These are phyloP conservation scores for Sequoiadendron giganteum DNA, from an alignment of 75 land plant species.

Conservation along the genomic window DNA sequence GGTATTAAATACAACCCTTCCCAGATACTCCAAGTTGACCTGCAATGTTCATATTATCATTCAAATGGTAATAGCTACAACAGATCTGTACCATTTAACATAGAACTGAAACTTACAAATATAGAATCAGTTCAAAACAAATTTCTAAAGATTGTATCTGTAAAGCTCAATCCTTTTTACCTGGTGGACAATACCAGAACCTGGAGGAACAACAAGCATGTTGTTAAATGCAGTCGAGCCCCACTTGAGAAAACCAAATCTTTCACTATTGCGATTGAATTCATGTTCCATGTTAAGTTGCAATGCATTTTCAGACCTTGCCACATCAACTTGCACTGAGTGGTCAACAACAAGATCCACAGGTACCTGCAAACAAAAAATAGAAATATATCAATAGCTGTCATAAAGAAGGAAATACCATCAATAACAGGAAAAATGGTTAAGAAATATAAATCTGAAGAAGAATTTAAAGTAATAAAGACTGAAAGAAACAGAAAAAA, in stretches of 20 bases:
- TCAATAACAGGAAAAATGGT: slow-evolving; percentile 20
- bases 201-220: slow-evolving; percentile 97
- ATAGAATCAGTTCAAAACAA: not conserved
- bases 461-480: not conserved
- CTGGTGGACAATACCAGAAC: slow-evolving; percentile 96
- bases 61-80: not conserved
- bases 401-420: slow-evolving; percentile 1
- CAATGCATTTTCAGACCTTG: slow-evolving; percentile 72
- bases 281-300: slow-evolving; percentile 79
- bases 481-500: not conserved
- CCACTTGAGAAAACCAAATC: slow-evolving; percentile 90
- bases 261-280: slow-evolving; percentile 77
- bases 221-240: slow-evolving; percentile 82
- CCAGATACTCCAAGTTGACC: slow-evolving; percentile 92
- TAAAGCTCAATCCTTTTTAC: slow-evolving; percentile 24
- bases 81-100: not conserved
- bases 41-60: slow-evolving; percentile 17
- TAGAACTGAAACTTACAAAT: not conserved
- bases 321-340: slow-evolving; percentile 92
- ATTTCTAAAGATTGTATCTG: not conserved
- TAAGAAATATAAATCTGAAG: not conserved
- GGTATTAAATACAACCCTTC: slow-evolving; percentile 76
- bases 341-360: slow-evolving; percentile 94
- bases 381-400: not conserved
- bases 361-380: slow-evolving; percentile 63